phyloP scores from a whole-genome alignment of 371 early-diverging fungal species.

The Vairimorpha necatrix region DNA sequence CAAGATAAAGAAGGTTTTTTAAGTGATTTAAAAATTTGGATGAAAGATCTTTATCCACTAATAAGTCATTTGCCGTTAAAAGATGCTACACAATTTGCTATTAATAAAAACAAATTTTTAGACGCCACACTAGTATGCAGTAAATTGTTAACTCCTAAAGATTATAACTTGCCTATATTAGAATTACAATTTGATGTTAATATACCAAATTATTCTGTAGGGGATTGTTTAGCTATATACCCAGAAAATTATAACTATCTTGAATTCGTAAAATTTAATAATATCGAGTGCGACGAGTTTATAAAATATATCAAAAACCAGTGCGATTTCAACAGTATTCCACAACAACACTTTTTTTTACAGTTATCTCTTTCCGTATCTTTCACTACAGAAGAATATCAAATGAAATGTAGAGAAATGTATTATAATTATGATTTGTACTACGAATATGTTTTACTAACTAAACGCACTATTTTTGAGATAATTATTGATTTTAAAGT shows the following conservation, averaged over 20 bases:
- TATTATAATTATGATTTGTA: constrained; percentile 59
- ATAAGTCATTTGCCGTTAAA: neutral
- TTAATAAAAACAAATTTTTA: neutral
- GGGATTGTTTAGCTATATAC: constrained; percentile 56
- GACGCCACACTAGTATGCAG: neutral
- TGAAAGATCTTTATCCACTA: constrained; percentile 9
- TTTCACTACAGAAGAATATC: neutral
- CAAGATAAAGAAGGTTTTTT: constrained; percentile 82
- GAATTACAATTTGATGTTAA: constrained; percentile 54
- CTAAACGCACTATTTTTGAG: constrained; percentile 52
- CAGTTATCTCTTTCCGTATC: neutral
- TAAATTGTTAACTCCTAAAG: constrained; percentile 24
- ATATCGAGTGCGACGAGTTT: constrained; percentile 8
- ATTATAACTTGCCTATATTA: constrained; percentile 28
- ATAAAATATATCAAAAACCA: neutral
- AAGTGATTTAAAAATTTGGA: constrained; percentile 27
- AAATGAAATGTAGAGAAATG: constrained; percentile 51
- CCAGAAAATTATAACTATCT: constrained; percentile 47
- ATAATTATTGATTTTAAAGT: constrained; percentile 42
- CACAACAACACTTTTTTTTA: constrained; percentile 43
- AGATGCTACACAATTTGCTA: constrained; percentile 6
- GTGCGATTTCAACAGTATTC: constrained; percentile 54
- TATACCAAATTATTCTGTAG: constrained; percentile 45
- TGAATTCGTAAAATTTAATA: constrained; percentile 40
- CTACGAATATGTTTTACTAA: constrained; percentile 47